Conservation (phyloP, 2,329 filamentous ascomycete genomes). For the Neoascochyta sp. region DNA sequence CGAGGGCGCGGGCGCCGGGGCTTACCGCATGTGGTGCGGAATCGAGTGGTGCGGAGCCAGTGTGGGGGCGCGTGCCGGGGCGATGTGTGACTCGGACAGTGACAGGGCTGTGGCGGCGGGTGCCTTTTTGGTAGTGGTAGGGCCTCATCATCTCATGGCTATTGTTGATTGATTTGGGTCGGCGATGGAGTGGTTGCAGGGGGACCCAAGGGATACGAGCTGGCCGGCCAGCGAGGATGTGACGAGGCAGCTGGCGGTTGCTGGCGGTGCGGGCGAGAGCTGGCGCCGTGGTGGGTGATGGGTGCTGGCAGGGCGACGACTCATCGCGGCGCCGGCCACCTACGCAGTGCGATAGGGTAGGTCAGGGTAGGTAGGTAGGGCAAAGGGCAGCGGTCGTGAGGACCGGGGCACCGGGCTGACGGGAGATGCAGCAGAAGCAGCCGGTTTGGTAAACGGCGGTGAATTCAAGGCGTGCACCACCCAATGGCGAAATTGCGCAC, state of each 20-base stretch:
- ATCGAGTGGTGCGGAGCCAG: no score
- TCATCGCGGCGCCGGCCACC: constrained; percentile 8
- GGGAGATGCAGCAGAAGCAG: constrained; percentile 20
- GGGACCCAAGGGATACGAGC: constrained; percentile 5
- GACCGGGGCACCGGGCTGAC: constrained; percentile 27
- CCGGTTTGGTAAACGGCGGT: constrained; percentile 23
- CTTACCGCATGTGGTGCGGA: no score
- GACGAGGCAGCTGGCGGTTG: constrained; percentile 15
- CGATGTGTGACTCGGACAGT: constrained; percentile 1
- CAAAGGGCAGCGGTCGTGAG: constrained; percentile 24
- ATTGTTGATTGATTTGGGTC: no score
- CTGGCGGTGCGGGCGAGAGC: constrained; percentile 26
- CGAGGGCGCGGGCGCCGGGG: constrained; percentile 11
- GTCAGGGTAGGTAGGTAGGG: no score
- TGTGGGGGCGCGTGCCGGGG: constrained; percentile 5
- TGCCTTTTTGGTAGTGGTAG: no score
- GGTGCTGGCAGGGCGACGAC: constrained; percentile 15
- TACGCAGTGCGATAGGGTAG: no score
- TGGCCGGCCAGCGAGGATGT: constrained; percentile 13
- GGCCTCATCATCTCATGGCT: no score
- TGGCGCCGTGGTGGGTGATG: constrained; percentile 15
- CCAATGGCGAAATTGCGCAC: constrained; percentile 18
- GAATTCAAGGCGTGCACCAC: constrained; percentile 17
- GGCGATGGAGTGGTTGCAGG: no score
- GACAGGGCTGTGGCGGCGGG: constrained; percentile 3